phyloP scores from a whole-genome alignment of 768 basidiomycete genomes.

The Auriscalpium vulgare region DNA sequence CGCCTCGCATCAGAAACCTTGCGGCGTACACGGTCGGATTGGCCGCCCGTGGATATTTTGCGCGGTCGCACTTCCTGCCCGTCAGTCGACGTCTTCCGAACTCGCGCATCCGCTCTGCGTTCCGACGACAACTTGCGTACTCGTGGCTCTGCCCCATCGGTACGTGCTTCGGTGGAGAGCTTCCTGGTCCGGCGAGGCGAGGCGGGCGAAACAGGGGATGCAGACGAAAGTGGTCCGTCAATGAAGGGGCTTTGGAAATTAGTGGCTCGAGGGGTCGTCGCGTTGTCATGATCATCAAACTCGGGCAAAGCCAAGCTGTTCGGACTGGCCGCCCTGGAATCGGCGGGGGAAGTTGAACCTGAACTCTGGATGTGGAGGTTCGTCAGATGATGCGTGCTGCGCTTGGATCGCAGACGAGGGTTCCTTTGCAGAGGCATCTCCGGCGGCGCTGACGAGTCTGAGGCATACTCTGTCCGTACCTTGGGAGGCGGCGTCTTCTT shows the following conservation, averaged over 20 bases:
- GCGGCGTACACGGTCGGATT: slow-evolving; percentile 20
- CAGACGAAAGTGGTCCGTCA: slow-evolving; percentile 19
- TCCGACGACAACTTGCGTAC: slow-evolving; percentile 16
- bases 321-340: slow-evolving; percentile 25
- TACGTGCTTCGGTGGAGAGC: slow-evolving; percentile 20
- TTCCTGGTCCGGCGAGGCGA: slow-evolving; percentile 22
- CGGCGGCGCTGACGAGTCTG: slow-evolving; percentile 39
- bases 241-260: slow-evolving; percentile 31
- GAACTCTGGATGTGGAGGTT: slow-evolving; percentile 38
- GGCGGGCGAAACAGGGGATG: slow-evolving; percentile 22
- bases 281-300: slow-evolving; percentile 40
- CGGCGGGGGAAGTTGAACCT: background rate
- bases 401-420: slow-evolving; percentile 47
- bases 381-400: slow-evolving; percentile 36
- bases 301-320: slow-evolving; percentile 41
- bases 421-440: slow-evolving; percentile 27
- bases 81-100: background rate
- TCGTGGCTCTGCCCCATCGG: background rate
- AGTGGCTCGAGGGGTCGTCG: slow-evolving; percentile 49
- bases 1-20: slow-evolving; percentile 15
- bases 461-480: slow-evolving; percentile 29
- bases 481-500: slow-evolving; percentile 31
- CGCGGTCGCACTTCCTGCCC: slow-evolving; percentile 14
- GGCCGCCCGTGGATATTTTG: slow-evolving; percentile 22
- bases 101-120: background rate